Conservation (phyloP, 208 protist species). For the Leishmania braziliensis region DNA sequence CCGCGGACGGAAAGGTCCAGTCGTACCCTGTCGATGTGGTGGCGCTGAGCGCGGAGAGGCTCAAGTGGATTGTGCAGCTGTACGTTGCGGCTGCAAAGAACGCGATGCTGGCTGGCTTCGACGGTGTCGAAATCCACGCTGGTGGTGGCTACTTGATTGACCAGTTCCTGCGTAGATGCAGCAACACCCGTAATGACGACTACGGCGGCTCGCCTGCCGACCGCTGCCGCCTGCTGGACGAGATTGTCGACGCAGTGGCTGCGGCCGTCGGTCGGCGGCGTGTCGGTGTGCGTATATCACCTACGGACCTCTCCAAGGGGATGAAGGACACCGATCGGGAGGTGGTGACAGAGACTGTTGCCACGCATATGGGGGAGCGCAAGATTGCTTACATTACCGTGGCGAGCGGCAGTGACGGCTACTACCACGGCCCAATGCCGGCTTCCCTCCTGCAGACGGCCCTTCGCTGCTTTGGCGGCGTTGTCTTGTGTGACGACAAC, state of each 20-base stretch:
- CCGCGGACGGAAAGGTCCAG: conserved; percentile 8
- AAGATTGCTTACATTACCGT: conserved; percentile 33
- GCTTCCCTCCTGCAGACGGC: neutral
- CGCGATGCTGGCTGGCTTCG: conserved; percentile 73
- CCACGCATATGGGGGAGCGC: conserved; percentile 14
- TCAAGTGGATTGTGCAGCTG: conserved; percentile 41
- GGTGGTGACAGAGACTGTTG: conserved; percentile 22
- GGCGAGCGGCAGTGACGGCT: conserved; percentile 19
- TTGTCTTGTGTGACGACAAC: conserved; percentile 38
- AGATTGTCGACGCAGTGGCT: conserved; percentile 57
- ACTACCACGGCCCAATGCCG: conserved; percentile 31
- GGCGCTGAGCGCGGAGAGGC: conserved; percentile 33
- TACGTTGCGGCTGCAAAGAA: conserved; percentile 63
- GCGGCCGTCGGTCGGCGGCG: conserved; percentile 30
- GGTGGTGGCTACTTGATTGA: conserved; percentile 83
- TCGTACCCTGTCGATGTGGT: conserved; percentile 13
- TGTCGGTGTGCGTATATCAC: conserved; percentile 50
- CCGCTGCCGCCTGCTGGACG: conserved; percentile 46
- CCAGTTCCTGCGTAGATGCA: conserved; percentile 61
- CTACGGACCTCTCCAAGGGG: conserved; percentile 26
- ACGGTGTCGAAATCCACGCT: conserved; percentile 85
- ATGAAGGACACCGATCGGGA: conserved; percentile 16
- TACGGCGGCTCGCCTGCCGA: conserved; percentile 83
- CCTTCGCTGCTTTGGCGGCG: neutral
- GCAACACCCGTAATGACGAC: conserved; percentile 66